Percentiles rank a stretch among this genome's conserved stretches.
These are phyloP conservation scores for Fusarium sp. DNA, from an alignment of 2,329 filamentous ascomycete genomes.

Conservation along the genomic window DNA sequence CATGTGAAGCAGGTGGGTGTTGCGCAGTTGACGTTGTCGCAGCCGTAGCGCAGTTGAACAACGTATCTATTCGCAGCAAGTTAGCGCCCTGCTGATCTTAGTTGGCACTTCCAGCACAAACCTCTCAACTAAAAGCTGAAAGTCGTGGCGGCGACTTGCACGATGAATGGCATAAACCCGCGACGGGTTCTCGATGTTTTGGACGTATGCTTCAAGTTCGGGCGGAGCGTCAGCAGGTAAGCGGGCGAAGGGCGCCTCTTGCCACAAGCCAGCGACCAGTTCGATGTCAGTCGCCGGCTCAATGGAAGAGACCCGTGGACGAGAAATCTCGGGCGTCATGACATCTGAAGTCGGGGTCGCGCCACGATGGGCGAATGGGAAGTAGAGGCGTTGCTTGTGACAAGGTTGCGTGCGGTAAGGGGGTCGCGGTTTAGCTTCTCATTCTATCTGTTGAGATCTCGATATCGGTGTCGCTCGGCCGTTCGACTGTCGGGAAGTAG, in stretches of 20 bases:
- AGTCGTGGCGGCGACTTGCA: slow-evolving; percentile 69
- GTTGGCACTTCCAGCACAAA: slow-evolving; percentile 48
- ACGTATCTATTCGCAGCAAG: slow-evolving; percentile 70
- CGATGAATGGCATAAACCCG: slow-evolving; percentile 70
- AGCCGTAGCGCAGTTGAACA: slow-evolving; percentile 84
- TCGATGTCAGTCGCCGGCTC: slow-evolving; percentile 54
- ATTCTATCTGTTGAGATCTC: neutral
- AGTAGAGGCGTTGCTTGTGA: neutral
- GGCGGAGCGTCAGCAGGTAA: slow-evolving; percentile 69
- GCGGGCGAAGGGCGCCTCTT: slow-evolving; percentile 67
- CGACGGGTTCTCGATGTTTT: slow-evolving; percentile 70
- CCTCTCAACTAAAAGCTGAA: slow-evolving; percentile 76
- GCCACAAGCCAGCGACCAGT: slow-evolving; percentile 69
- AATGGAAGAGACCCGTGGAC: slow-evolving; percentile 23
- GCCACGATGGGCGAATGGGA: slow-evolving; percentile 11
- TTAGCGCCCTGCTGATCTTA: slow-evolving; percentile 7
- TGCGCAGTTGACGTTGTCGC: slow-evolving; percentile 73
- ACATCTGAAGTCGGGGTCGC: slow-evolving; percentile 33
- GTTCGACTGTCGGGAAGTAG: neutral
- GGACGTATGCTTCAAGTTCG: slow-evolving; percentile 65
- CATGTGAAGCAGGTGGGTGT: slow-evolving; percentile 85
- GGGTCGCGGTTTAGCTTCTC: neutral
- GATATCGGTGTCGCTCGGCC: neutral
- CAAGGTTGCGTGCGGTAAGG: neutral
- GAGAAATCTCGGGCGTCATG: slow-evolving; percentile 39